Conservation (phyloP, 371 early-diverging fungal genomes). For the Blakeslea trispora region DNA sequence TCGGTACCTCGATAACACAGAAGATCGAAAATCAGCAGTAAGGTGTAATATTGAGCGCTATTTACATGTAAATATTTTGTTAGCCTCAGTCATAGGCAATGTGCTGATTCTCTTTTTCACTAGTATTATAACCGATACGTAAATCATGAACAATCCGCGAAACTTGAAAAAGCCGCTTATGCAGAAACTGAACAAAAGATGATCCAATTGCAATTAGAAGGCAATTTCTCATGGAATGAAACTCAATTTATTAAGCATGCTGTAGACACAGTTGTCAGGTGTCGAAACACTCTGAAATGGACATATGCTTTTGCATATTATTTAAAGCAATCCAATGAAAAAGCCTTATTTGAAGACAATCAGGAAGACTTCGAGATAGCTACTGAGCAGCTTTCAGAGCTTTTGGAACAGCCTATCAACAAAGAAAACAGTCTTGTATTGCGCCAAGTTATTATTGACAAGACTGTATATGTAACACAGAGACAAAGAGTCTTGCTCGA, state of each 20-base stretch:
- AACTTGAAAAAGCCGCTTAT: constrained; percentile 84
- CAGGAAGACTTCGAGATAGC: constrained; percentile 96
- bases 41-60: constrained; percentile 87
- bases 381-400: constrained; percentile 86
- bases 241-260: constrained; percentile 94
- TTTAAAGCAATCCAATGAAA: constrained; percentile 77
- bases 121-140: constrained; percentile 94
- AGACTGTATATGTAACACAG: constrained; percentile 74
- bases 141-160: constrained; percentile 94
- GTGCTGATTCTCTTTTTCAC: not conserved
- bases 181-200: constrained; percentile 89
- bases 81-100: no score
- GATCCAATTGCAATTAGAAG: constrained; percentile 89
- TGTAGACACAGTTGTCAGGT: constrained; percentile 83
- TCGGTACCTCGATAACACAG: constrained; percentile 65
- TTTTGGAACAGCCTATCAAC: constrained; percentile 80
- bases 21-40: constrained; percentile 74
- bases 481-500: constrained; percentile 77
- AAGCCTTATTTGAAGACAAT: constrained; percentile 91
- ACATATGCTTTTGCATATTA: constrained; percentile 96
- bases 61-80: constrained; percentile 87
- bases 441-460: constrained; percentile 80
- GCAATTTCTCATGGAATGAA: constrained; percentile 95
- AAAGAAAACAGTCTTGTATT: constrained; percentile 73
- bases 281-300: constrained; percentile 93